phyloP scores from a whole-genome alignment of 805 yeast species.

The Pichia membranifaciens region DNA sequence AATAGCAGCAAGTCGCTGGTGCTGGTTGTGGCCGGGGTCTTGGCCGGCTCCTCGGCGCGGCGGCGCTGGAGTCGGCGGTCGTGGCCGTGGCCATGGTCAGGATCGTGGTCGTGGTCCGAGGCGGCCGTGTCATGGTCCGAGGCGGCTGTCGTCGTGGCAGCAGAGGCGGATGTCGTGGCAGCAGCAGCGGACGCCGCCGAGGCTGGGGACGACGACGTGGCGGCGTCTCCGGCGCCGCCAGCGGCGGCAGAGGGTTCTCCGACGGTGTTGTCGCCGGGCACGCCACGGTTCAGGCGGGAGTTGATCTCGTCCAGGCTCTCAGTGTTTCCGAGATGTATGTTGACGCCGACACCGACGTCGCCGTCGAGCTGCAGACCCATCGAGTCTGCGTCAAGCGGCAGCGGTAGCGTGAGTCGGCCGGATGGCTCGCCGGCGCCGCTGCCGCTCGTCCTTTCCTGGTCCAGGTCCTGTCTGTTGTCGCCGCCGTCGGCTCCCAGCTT shows the following conservation, averaged over 20 bases:
- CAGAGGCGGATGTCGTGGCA: too few species aligned
- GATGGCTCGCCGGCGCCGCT: too few species aligned
- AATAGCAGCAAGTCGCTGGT: conserved; percentile 27
- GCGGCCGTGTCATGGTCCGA: too few species aligned
- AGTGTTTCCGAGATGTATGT: conserved; percentile 6
- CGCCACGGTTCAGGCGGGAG: background rate
- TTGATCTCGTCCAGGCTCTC: conserved; percentile 5
- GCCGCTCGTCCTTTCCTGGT: too few species aligned
- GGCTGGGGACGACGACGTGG: too few species aligned
- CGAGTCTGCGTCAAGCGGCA: conserved; percentile 1
- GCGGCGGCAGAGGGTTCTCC: background rate
- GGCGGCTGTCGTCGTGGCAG: too few species aligned
- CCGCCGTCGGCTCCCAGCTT: too few species aligned
- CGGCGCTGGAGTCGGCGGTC: background rate
- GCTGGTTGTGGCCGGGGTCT: conserved; percentile 26
- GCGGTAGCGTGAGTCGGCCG: too few species aligned
- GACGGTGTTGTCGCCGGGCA: background rate
- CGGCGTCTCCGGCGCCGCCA: background rate
- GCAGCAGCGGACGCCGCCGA: background rate
- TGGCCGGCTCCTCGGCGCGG: background rate
- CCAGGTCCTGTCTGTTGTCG: too few species aligned
- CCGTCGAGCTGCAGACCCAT: background rate
- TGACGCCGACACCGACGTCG: conserved; percentile 4
- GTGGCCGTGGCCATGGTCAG: background rate
- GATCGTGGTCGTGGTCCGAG: too few species aligned